phyloP scores from a whole-genome alignment of 352 stramenopile species.

The Phytophthora europaea region DNA sequence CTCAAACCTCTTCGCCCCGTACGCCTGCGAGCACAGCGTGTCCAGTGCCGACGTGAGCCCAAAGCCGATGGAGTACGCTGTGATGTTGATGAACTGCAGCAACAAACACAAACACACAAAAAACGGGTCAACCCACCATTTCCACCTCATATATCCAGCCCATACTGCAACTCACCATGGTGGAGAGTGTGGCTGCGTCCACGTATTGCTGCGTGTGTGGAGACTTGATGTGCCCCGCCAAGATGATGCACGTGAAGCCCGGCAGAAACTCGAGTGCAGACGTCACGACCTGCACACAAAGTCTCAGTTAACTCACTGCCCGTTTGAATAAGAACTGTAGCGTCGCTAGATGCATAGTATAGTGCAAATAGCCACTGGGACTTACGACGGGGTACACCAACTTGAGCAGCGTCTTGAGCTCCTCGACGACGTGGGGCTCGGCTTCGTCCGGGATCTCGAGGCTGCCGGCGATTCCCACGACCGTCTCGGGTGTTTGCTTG shows the following conservation, averaged over 20 bases:
- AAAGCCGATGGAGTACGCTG: constrained; percentile 68
- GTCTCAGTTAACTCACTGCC: neutral
- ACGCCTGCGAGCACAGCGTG: constrained; percentile 80
- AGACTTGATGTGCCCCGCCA: constrained; percentile 75
- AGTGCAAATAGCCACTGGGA: neutral
- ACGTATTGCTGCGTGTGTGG: constrained; percentile 66
- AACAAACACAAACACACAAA: neutral
- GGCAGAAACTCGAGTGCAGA: constrained; percentile 65
- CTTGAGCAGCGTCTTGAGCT: constrained; percentile 56
- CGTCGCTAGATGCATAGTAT: neutral
- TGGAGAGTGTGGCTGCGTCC: constrained; percentile 61
- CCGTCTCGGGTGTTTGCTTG: constrained; percentile 2
- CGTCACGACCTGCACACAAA: constrained; percentile 39
- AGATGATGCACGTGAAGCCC: constrained; percentile 59
- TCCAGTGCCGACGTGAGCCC: constrained; percentile 78
- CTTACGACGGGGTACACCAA: constrained; percentile 58
- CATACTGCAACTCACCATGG: constrained; percentile 41
- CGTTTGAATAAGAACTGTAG: neutral
- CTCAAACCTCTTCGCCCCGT: constrained; percentile 59
- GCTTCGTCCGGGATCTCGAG: constrained; percentile 30
- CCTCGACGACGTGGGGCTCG: constrained; percentile 34
- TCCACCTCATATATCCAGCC: no score
- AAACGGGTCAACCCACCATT: neutral
- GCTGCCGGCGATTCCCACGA: constrained; percentile 19
- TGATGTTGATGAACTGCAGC: constrained; percentile 75